Base-by-base conservation (phyloP, 2,329 filamentous ascomycete species). In the Fusarium armeniacum region DNA sequence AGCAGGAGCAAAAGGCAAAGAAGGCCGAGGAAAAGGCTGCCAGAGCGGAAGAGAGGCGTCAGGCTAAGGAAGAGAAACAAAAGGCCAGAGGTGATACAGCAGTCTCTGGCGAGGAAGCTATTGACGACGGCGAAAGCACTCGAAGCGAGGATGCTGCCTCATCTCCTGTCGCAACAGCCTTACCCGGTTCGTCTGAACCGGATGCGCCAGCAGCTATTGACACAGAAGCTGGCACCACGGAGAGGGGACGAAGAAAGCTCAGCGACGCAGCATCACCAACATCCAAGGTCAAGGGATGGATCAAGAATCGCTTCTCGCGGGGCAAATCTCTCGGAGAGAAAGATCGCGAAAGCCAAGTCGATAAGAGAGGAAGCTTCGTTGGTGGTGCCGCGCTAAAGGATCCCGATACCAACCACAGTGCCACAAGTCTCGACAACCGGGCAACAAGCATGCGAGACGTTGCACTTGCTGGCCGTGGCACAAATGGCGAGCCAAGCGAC, bases 1-100 rank as follows among this genome's bases (percentile, higher is more conserved):
- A 83, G 66, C 81, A 80, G n/a, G 76, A 78, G 22, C 72, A 77
- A 43, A 78, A 73, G 56, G 72, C 74, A 15, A 78, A 72, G 45
- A 78, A 76, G 62, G 72, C 75, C 8, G 76, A 80, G 26, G 74
- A 77, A 20, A 77, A 73, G 57, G 78, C 81, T 13, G 82, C 81
- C 64, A 88, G 83, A 69, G 81, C 82, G 2, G 86, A 88, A 67
- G 84, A 88, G 67, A 89, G 86, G 73, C 82, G 81, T 12, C 71
- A 79, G 6, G 75, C 77, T 22, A 84, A 86, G 65, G 83, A 85
- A 58, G 85, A 88, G 57, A 88, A 86, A 75, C 84, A 83, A 26
- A 88, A 82, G 58, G 76, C 78, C 3, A 77, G 77, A 51, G 61
- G 73, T 4, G 76, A 70, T 12, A 44, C 71, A 20, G 57, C 55